Percentiles rank a stretch among this genome's conserved stretches.
Conservation (phyloP, 768 basidiomycete species). For the Suillus plorans region DNA sequence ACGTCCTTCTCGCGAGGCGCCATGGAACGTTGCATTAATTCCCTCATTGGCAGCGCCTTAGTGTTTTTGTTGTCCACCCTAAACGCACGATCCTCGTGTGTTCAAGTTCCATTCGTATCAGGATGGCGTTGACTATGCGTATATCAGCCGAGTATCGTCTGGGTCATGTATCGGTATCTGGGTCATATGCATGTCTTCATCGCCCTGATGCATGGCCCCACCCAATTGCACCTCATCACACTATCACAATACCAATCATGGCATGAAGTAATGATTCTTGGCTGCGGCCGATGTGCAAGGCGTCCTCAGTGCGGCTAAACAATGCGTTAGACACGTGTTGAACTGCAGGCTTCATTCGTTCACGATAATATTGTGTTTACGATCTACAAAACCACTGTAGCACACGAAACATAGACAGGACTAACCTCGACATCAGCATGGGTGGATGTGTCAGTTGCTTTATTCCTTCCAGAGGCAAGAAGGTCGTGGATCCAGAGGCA, state of each 20-base stretch:
- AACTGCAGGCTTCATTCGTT: background rate
- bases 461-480: background rate
- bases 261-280: background rate
- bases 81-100: background rate
- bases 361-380: background rate
- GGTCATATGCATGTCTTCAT: background rate
- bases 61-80: background rate
- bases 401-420: background rate
- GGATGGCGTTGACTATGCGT: background rate
- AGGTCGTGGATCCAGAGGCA: background rate
- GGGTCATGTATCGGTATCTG: background rate
- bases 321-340: background rate
- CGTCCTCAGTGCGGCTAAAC: background rate
- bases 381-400: constrained; percentile 2
- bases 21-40: background rate
- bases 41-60: background rate
- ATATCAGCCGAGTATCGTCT: background rate
- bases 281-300: background rate
- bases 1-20: background rate
- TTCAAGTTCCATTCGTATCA: background rate
- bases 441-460: background rate
- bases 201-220: background rate
- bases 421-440: constrained; percentile 1
- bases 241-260: background rate
- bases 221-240: background rate